A percentile compares a stretch with the other conserved stretches of the same genome.
phyloP scores from a whole-genome alignment of 768 basidiomycete genomes.

The Suillus subluteus region DNA sequence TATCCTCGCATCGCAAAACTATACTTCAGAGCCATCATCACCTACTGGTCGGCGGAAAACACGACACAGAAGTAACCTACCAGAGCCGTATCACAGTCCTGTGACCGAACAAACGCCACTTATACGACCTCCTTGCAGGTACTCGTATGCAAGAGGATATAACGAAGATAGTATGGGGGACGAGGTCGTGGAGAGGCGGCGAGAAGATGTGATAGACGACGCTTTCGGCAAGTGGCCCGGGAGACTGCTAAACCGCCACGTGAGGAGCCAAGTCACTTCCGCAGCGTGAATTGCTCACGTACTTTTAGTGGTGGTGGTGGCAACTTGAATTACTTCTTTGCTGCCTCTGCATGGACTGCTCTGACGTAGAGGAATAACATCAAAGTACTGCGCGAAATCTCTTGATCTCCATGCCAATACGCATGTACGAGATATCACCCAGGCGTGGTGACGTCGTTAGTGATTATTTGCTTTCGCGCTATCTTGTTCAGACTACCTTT shows the following conservation, averaged over 20 bases:
- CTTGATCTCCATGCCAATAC: constrained; percentile 3
- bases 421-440: neutral
- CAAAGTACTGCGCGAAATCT: neutral
- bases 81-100: constrained; percentile 16
- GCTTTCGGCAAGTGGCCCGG: constrained; percentile 70
- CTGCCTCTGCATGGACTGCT: constrained; percentile 56
- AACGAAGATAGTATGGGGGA: constrained; percentile 29
- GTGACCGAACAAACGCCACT: constrained; percentile 45
- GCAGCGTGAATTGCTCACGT: constrained; percentile 9
- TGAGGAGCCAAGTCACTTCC: constrained; percentile 38
- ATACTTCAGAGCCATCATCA: constrained; percentile 10
- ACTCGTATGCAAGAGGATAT: constrained; percentile 25
- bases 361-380: constrained; percentile 53
- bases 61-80: constrained; percentile 10
- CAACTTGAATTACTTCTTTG: constrained; percentile 64
- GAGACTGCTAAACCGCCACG: constrained; percentile 70
- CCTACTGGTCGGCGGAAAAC: constrained; percentile 19
- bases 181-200: constrained; percentile 37
- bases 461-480: constrained; percentile 19
- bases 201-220: constrained; percentile 49
- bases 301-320: constrained; percentile 86
- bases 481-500: constrained; percentile 15
- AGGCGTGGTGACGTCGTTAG: neutral
- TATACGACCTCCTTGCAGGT: constrained; percentile 29
- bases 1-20: constrained; percentile 24